A percentile compares a stretch with the other conserved stretches of the same genome.
These are phyloP conservation scores for Colletotrichum godetiae DNA, from an alignment of 2,329 filamentous ascomycete genomes.

Conservation along the genomic window DNA sequence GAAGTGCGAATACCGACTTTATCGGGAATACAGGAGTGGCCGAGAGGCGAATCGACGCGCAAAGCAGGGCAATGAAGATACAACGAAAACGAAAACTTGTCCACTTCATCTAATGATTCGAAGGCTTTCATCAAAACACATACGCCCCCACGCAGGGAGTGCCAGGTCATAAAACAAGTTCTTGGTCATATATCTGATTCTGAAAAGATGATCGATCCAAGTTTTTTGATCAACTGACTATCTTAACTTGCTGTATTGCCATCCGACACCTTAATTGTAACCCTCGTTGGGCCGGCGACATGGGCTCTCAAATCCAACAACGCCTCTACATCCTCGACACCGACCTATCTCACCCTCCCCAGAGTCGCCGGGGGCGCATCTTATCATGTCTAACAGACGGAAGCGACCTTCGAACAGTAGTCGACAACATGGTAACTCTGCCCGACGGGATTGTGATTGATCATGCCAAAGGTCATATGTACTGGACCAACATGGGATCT, in stretches of 20 bases:
- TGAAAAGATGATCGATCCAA: too few relatives aligned
- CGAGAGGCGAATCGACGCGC: not conserved
- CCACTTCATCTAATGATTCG: not conserved
- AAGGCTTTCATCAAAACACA: too few relatives aligned
- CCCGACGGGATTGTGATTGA: conserved; percentile 20
- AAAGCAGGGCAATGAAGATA: not conserved
- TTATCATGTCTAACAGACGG: conserved; percentile 16
- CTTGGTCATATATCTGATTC: too few relatives aligned
- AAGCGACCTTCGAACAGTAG: not conserved
- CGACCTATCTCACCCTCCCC: not conserved
- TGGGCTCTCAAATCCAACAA: conserved; percentile 14
- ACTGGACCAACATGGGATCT: conserved; percentile 25
- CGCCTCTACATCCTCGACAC: conserved; percentile 25
- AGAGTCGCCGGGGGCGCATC: conserved; percentile 3
- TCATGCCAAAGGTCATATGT: conserved; percentile 13
- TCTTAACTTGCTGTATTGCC: too few relatives aligned
- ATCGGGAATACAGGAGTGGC: not conserved
- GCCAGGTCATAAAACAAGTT: too few relatives aligned
- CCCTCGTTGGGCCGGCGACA: not conserved
- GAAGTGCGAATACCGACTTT: conserved; percentile 22
- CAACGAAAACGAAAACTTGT: not conserved
- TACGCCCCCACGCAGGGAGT: too few relatives aligned
- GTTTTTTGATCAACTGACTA: too few relatives aligned
- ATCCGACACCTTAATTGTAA: too few relatives aligned
- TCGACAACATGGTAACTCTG: conserved; percentile 3